Percentiles rank a stretch among this genome's conserved stretches.
These are phyloP conservation scores for Bombardia bombarda DNA, from an alignment of 495 filamentous ascomycete genomes.

Conservation along the genomic window DNA sequence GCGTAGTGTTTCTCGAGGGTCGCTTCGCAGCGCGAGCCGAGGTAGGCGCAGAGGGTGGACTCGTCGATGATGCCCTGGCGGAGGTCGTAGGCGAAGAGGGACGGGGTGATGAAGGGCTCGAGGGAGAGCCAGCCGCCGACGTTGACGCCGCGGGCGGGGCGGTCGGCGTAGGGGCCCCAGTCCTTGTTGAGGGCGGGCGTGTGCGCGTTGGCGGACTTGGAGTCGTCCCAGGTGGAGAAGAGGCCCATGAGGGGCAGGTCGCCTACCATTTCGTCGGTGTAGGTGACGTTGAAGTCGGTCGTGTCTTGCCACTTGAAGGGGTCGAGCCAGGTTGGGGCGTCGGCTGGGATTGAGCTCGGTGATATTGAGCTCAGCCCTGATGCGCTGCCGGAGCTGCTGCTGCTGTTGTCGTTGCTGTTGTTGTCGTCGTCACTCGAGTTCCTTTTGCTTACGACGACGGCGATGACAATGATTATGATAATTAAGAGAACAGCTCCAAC, in stretches of 20 bases:
- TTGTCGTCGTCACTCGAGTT: conserved; percentile 24
- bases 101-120: conserved; percentile 93
- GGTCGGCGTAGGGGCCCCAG: conserved; percentile 68
- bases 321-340: conserved; percentile 72
- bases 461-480: conserved; percentile 67
- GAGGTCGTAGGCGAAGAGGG: conserved; percentile 68
- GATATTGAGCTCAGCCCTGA: conserved; percentile 55
- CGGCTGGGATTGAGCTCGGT: conserved; percentile 54
- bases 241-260: conserved; percentile 87
- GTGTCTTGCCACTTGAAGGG: conserved; percentile 94
- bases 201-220: conserved; percentile 62
- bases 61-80: conserved; percentile 73
- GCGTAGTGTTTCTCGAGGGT: conserved; percentile 87
- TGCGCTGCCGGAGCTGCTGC: conserved; percentile 24
- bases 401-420: conserved; percentile 13
- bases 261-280: conserved; percentile 77
- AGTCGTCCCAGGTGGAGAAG: conserved; percentile 81
- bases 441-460: conserved; percentile 63
- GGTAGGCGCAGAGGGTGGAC: conserved; percentile 63
- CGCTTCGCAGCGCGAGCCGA: conserved; percentile 53
- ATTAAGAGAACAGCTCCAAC: conserved; percentile 51
- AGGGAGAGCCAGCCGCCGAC: conserved; percentile 90
- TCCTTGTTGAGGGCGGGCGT: conserved; percentile 68
- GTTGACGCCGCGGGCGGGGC: conserved; percentile 83
- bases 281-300: conserved; percentile 87